Base-by-base conservation (phyloP, 2,329 filamentous ascomycete genomes). In the Colletotrichum paranaense region DNA sequence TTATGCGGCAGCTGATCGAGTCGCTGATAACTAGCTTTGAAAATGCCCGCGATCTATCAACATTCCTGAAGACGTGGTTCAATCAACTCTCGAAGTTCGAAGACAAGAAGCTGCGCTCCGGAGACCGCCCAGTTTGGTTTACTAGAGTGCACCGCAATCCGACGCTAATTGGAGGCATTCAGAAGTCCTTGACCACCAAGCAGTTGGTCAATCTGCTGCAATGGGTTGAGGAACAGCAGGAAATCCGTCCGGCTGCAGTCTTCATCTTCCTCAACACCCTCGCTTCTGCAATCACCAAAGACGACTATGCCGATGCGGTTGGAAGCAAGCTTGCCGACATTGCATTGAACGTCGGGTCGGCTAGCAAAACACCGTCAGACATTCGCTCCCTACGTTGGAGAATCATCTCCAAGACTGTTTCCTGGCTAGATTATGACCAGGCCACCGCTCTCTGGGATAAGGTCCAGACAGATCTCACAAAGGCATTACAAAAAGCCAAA, bases 31-130 rank as follows among this genome's bases (percentile, higher is more conserved):
- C 83, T 64, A 86, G 86, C 0, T 88, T 85, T 74, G 83, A 83
- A 8, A 84, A 80, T 5, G 83, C 81, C 12, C 84, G 86, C 65
- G 84, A 85, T 68, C 78, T 88, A 14, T 78, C 85, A 0, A 80
- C 82, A 5, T 89, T 89, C 68, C 72, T 89, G 72, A 83, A 82
- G 60, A 77, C 85, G 2, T 89, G 88, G 88, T 86, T 82, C 60
- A 76, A 81, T 55, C 83, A 86, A 68, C 80, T 88, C 1, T 81
- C 79, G 49, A 77, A 81, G 16, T 78, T 80, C 19, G 81, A 84
- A 22, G 49, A 74, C 19, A 60, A 74, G 35, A 22, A n/a, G 11
- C 32, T 73, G 7, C 67, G 52, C 19, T 62, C 57, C 30, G 64
- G 76, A 3, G 71, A 76, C 12, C 67, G 70, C 14, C 58, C 57